These are phyloP conservation scores for Scenedesmus sp. DNA, from an alignment of 163 green algal species.

Conservation along the genomic window DNA sequence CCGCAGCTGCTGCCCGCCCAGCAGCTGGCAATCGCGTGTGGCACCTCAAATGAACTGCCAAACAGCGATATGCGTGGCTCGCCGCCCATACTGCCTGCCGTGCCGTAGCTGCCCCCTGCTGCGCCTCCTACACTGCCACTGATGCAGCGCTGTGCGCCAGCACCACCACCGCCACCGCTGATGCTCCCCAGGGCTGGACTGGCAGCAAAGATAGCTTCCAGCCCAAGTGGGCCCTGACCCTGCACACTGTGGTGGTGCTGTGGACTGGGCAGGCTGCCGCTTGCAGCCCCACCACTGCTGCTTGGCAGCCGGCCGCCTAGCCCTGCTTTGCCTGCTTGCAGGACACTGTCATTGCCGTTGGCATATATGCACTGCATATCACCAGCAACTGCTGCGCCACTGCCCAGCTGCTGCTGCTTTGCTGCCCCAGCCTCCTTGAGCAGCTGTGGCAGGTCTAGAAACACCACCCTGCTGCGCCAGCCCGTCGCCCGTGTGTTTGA, in stretches of 20 bases:
- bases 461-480: slow-evolving; percentile 46
- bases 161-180: background rate
- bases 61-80: slow-evolving; percentile 30
- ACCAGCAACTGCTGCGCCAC: background rate
- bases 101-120: slow-evolving; percentile 5
- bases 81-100: background rate
- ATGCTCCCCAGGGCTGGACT: slow-evolving; percentile 6
- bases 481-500: slow-evolving; percentile 14
- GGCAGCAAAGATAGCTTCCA: slow-evolving; percentile 31
- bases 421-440: background rate
- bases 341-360: background rate
- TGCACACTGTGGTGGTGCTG: slow-evolving; percentile 9
- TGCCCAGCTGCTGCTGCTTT: slow-evolving; percentile 7
- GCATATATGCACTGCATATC: background rate
- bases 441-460: slow-evolving; percentile 34
- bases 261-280: background rate
- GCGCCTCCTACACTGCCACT: background rate
- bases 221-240: background rate
- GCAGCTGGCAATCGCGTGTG: slow-evolving; percentile 47
- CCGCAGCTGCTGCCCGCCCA: slow-evolving; percentile 44
- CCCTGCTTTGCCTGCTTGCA: background rate
- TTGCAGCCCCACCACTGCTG: background rate
- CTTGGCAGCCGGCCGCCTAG: background rate
- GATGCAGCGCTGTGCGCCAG: background rate
- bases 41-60: slow-evolving; percentile 46